Base-by-base conservation (phyloP, 176 grass and related monocot genomes). In the Bothriochloa decipiens region DNA sequence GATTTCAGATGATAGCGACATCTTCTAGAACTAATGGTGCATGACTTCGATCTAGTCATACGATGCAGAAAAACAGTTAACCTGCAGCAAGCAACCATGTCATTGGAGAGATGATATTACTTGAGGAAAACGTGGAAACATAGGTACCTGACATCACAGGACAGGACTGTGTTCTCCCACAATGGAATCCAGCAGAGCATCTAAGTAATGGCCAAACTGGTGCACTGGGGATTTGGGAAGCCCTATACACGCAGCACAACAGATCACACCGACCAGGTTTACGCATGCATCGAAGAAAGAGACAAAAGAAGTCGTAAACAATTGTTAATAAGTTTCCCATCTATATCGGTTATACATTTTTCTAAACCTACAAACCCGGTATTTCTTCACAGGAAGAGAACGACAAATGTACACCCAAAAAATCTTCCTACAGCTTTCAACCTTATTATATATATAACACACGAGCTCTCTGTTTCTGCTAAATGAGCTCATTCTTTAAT, bases 291-390 rank as follows among this genome's bases (percentile, higher is more conserved):
- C 20, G 8, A 58, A 23, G 9, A 61, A 61, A 25, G 8, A 61
- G 57, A 25, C 57, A 25, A 25, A 11, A 25, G 57, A 23, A 61
- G 57, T 23, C 5, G 12, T 62, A 62, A 62, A 25, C n/a, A 62
- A 26, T 62, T 62, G 58, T 25, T 62, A 11, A 12, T 62, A 62
- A 12, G 10, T 12, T 61, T 61, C n/a, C 57, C 46, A 69, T 69
- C 46, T 40, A 39, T 37, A 53, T 62, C 58, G 39, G 45, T 4
- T 69, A 66, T 84, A 89, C 76, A 89, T 75, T 70, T 66, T 80
- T 60, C 39, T 84, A 73, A 16, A 52, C 7, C 47, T 50, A 60
- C 36, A 85, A 46, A 58, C 17, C 47, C 18, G 37, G 18, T 55
- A 62, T n/a, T 65, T 68, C 58, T 57, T 27, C 22, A 6, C 23